These are phyloP conservation scores for Erythrophleum ivorense DNA, from an alignment of 331 rosid genomes.

Conservation along the genomic window DNA sequence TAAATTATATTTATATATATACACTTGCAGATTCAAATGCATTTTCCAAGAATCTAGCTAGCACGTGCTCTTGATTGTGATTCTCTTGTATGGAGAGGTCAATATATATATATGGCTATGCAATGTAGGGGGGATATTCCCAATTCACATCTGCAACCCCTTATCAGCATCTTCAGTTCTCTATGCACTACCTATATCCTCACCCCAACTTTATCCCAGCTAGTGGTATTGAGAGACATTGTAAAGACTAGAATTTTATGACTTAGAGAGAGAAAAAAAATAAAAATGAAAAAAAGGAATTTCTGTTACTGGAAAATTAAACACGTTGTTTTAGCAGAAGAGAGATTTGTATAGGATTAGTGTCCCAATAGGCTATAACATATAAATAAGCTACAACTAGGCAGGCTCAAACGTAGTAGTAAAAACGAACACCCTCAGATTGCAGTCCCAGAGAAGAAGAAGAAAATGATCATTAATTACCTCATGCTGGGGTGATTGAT, in stretches of 20 bases:
- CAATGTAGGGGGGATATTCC: too few relatives aligned
- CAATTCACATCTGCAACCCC: too few relatives aligned
- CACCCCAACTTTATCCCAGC: not conserved
- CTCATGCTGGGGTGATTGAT: conserved; percentile 44
- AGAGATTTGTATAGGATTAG: not conserved
- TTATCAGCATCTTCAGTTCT: too few relatives aligned
- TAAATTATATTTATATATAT: too few relatives aligned
- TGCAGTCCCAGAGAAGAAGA: not conserved
- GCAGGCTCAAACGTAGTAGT: not conserved
- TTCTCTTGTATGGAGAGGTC: too few relatives aligned
- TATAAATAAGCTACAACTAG: not conserved
- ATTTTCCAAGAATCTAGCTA: not conserved
- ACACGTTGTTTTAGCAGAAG: not conserved
- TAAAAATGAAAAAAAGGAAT: not conserved
- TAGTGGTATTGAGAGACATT: not conserved
- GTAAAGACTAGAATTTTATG: not conserved
- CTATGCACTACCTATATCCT: too few relatives aligned
- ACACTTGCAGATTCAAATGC: not conserved
- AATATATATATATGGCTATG: too few relatives aligned
- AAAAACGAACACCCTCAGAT: not conserved
- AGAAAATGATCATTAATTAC: conserved; percentile 20
- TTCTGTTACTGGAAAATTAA: not conserved
- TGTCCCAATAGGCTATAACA: not conserved
- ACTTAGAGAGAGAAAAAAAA: not conserved
- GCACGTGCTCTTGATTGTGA: too few relatives aligned